Evolutionary conservation across 768 basidiomycete species (phyloP).

Genomic region (Chalciporus pseudorubinellus): DNA sequence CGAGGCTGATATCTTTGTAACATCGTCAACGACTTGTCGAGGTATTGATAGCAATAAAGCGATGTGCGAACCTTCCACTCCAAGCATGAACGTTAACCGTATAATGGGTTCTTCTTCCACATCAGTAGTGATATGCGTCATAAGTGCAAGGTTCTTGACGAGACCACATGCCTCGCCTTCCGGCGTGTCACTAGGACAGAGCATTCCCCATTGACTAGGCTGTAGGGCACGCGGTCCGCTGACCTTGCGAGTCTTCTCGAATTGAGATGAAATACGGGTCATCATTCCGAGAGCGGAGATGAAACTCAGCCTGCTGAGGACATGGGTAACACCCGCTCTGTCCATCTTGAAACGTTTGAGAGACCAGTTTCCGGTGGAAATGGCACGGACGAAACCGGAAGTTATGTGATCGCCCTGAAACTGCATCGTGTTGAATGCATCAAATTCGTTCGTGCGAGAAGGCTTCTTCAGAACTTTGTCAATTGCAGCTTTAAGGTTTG

Average conservation of each 20-base stretch:
- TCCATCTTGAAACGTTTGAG: conserved; percentile 99
- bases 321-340: conserved; percentile 96
- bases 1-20: conserved; percentile 75
- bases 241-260: conserved; percentile 98
- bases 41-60: conserved; percentile 5
- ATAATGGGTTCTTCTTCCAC: conserved; percentile 95
- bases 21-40: conserved; percentile 12
- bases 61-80: conserved; percentile 77
- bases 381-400: conserved; percentile 92
- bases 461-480: conserved; percentile 98
- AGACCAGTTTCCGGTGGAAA: conserved; percentile 99
- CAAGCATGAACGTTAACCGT: conserved; percentile 88
- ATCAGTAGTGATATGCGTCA: conserved; percentile 99
- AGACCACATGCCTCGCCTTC: conserved; percentile 99
- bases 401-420: conserved; percentile 97
- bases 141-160: conserved; percentile 96
- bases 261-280: conserved; percentile 98
- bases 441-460: conserved; percentile 90
- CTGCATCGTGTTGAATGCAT: conserved; percentile 91
- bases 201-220: conserved; percentile 98
- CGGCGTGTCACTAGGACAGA: conserved; percentile 97
- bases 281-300: conserved; percentile 99
- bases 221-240: conserved; percentile 96
- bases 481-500: conserved; percentile 90
- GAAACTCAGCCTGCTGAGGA: conserved; percentile 91